Conservation (phyloP, 768 basidiomycete genomes). For the Podaxis mareebaensis region DNA sequence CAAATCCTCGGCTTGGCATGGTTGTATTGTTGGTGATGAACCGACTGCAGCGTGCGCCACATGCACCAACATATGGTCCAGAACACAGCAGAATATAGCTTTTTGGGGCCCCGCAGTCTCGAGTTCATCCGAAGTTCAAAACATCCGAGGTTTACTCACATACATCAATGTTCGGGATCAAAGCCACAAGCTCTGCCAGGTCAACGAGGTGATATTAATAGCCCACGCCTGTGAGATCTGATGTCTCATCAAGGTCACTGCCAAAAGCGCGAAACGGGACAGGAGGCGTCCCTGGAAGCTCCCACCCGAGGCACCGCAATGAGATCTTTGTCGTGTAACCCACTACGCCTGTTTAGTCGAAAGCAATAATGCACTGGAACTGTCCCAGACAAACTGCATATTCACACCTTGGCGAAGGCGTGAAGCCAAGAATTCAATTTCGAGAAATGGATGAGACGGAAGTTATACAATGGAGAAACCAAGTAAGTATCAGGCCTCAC, state of each 20-base stretch:
- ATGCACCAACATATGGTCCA: background rate
- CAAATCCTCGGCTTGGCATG: background rate
- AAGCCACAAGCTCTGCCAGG: background rate
- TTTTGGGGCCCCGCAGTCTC: background rate
- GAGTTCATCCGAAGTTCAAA: background rate
- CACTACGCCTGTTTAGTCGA: background rate
- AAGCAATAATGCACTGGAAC: too few relatives aligned
- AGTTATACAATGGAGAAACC: background rate
- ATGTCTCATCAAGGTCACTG: background rate
- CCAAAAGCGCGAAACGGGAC: background rate
- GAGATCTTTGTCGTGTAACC: background rate
- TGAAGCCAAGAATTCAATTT: background rate
- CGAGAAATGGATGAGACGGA: background rate
- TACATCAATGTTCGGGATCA: background rate
- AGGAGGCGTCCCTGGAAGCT: background rate
- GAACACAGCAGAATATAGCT: background rate
- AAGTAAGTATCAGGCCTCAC: slow-evolving; percentile 1
- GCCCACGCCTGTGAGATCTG: background rate
- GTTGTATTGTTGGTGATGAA: background rate
- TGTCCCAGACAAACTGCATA: too few relatives aligned
- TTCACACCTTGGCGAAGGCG: background rate
- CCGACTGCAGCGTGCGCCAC: background rate
- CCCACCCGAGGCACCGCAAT: background rate
- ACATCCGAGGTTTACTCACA: slow-evolving; percentile 7
- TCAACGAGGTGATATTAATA: background rate